These are phyloP conservation scores for Biscogniauxia mediterranea DNA, from an alignment of 2,329 filamentous ascomycete species.

Conservation along the genomic window DNA sequence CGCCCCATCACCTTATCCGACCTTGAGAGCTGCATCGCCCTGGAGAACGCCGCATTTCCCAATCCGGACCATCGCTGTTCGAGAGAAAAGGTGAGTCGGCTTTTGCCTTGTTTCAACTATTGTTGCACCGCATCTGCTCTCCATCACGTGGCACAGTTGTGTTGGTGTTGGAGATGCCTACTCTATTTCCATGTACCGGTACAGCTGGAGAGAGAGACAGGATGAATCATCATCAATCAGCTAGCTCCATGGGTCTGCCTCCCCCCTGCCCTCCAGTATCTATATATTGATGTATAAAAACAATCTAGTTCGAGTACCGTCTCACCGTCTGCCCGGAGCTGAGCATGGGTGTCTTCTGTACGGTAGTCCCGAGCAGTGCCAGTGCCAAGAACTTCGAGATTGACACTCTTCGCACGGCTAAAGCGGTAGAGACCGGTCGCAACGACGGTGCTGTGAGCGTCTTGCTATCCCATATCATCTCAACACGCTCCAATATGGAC, in stretches of 20 bases:
- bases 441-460: slow-evolving; percentile 55
- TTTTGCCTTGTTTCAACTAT: not conserved
- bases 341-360: slow-evolving; percentile 77
- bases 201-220: too few species aligned
- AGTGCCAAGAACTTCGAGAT: slow-evolving; percentile 47
- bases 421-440: slow-evolving; percentile 59
- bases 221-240: not conserved
- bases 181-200: too few species aligned
- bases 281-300: not conserved
- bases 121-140: not conserved
- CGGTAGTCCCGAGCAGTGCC: slow-evolving; percentile 42
- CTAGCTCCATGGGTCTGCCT: not conserved
- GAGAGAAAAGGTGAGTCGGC: slow-evolving; percentile 51
- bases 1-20: slow-evolving; percentile 68
- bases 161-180: too few species aligned
- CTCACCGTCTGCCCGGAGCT: slow-evolving; percentile 73
- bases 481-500: slow-evolving; percentile 64
- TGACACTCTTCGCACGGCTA: slow-evolving; percentile 53
- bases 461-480: slow-evolving; percentile 75
- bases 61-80: slow-evolving; percentile 49
- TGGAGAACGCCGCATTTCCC: slow-evolving; percentile 55
- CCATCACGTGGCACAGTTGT: not conserved
- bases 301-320: slow-evolving; percentile 73
- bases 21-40: slow-evolving; percentile 55
- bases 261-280: not conserved